phyloP scores from a whole-genome alignment of 106 monocot species.

The Amphibolis antarctica region DNA sequence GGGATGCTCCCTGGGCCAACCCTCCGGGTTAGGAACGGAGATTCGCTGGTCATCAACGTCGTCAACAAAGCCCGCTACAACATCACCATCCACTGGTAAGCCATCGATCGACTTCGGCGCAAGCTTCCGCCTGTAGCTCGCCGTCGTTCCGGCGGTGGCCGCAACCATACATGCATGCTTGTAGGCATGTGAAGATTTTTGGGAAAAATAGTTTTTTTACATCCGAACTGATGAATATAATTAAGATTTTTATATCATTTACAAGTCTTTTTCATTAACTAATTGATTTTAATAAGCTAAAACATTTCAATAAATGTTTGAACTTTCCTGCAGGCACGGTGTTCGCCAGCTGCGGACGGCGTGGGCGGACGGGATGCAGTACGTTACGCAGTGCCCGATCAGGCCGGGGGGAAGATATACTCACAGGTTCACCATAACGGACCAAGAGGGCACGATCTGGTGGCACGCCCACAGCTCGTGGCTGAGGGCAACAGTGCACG shows the following conservation, averaged over 20 bases:
- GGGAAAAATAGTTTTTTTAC: no score
- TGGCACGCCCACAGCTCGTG: constrained; percentile 69
- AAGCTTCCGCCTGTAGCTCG: no score
- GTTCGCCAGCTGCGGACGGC: constrained; percentile 41
- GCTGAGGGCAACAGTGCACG: constrained; percentile 55
- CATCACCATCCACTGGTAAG: constrained; percentile 60
- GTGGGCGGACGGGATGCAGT: constrained; percentile 60
- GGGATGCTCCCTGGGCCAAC: constrained; percentile 59
- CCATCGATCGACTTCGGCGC: no score
- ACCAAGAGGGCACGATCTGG: constrained; percentile 54
- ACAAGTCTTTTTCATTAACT: no score
- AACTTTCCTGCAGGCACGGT: constrained; percentile 32
- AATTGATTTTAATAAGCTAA: no score
- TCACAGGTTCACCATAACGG: constrained; percentile 44
- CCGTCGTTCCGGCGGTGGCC: no score
- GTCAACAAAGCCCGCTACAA: constrained; percentile 47
- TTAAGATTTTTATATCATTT: no score
- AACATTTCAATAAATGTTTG: no score
- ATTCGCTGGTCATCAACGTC: constrained; percentile 41
- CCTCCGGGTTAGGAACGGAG: constrained; percentile 41
- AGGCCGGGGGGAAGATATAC: constrained; percentile 43
- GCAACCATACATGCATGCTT: no score
- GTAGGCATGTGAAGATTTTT: no score
- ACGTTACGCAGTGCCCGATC: constrained; percentile 59
- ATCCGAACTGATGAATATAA: no score